A percentile compares a stretch with the other conserved stretches of the same genome.
phyloP scores from a whole-genome alignment of 1,139 yeast genomes.

The Arxiozyma heterogenica region DNA sequence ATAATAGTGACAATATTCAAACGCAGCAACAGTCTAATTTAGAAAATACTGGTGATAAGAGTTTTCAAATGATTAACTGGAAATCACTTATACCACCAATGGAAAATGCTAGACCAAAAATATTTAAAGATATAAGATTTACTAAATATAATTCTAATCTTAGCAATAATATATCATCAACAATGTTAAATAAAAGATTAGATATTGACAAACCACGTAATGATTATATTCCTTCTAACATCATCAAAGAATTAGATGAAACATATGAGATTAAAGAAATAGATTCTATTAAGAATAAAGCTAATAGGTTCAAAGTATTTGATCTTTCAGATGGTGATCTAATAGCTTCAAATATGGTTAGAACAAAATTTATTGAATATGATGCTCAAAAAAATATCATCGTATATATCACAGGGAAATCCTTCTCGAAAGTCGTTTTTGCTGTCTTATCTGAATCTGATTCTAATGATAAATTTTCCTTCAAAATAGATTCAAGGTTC shows the following conservation, averaged over 20 bases:
- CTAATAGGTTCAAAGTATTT: not conserved
- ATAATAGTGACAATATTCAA: not conserved
- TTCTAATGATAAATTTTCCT: conserved; percentile 2
- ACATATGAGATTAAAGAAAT: not conserved
- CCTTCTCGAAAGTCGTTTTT: not conserved
- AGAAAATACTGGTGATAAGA: not conserved
- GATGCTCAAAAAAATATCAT: not conserved
- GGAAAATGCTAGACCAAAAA: not conserved
- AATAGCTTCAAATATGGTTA: not conserved
- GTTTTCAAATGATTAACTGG: not conserved
- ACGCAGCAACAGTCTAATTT: not conserved
- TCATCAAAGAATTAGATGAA: not conserved
- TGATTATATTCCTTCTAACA: not conserved
- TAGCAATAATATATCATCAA: not conserved
- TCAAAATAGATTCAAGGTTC: conserved; percentile 11
- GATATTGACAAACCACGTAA: not conserved
- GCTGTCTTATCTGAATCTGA: not conserved
- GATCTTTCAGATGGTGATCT: not conserved
- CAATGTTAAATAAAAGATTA: not conserved
- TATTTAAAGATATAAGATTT: not conserved
- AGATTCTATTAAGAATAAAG: not conserved
- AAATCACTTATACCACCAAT: not conserved
- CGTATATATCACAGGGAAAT: not conserved
- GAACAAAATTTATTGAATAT: not conserved
- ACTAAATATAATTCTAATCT: not conserved